phyloP scores from a whole-genome alignment of 257 asterid species.

The Ilex asprella region DNA sequence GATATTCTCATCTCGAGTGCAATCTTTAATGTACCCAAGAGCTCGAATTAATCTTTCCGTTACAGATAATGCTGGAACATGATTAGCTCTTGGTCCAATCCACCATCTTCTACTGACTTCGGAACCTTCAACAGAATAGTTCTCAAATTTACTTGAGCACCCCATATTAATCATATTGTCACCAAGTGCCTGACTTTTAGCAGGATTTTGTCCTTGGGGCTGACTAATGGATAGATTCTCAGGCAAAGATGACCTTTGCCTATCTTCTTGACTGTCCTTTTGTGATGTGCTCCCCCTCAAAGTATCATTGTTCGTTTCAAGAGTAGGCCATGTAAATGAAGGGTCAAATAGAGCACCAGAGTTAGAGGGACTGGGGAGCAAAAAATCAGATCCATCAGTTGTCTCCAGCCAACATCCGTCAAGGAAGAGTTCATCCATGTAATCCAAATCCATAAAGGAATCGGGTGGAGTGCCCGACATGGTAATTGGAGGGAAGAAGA shows the following conservation, averaged over 20 bases:
- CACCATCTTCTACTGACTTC: slow-evolving; percentile 53
- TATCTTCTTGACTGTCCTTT: slow-evolving; percentile 30
- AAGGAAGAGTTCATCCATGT: slow-evolving; percentile 61
- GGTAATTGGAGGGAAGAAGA: slow-evolving; percentile 35
- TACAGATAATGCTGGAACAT: slow-evolving; percentile 34
- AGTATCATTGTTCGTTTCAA: slow-evolving; percentile 31
- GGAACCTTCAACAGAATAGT: slow-evolving; percentile 20
- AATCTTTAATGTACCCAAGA: slow-evolving; percentile 45
- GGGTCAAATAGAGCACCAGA: slow-evolving; percentile 57
- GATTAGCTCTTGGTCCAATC: slow-evolving; percentile 53
- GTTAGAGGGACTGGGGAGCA: slow-evolving; percentile 33
- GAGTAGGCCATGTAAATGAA: slow-evolving; percentile 50
- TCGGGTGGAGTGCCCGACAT: slow-evolving; percentile 35
- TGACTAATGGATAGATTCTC: slow-evolving; percentile 47
- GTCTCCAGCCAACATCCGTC: slow-evolving; percentile 89
- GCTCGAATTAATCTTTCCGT: slow-evolving; percentile 65
- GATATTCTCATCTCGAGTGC: slow-evolving; percentile 41
- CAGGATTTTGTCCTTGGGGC: slow-evolving; percentile 26
- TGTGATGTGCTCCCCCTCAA: slow-evolving; percentile 19
- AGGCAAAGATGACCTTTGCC: slow-evolving; percentile 39
- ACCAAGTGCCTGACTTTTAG: slow-evolving; percentile 20
- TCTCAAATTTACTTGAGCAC: slow-evolving; percentile 20
- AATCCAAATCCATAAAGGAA: slow-evolving; percentile 72
- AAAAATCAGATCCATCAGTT: slow-evolving; percentile 51
- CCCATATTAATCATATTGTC: slow-evolving; percentile 22